A percentile compares a stretch with the other conserved stretches of the same genome.
Conservation (phyloP, 345 rosid genomes). For the Brassica carinata region DNA sequence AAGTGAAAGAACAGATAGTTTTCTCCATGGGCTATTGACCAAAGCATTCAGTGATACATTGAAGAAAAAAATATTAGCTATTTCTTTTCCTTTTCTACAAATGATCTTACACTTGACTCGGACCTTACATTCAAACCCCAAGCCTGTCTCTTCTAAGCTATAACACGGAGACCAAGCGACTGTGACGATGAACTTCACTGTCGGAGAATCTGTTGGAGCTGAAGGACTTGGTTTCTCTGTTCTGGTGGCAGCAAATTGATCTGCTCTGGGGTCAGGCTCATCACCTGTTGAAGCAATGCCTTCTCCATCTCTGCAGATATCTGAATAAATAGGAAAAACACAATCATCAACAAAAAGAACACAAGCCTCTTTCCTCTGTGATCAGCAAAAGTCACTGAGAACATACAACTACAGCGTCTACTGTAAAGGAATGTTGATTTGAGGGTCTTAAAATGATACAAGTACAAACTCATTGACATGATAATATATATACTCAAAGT, state of each 20-base stretch:
- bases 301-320: conserved; percentile 94
- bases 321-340: conserved; percentile 43
- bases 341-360: conserved; percentile 2
- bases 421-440: not conserved
- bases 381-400: not conserved
- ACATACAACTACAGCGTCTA: conserved; percentile 8
- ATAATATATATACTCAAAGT: not conserved
- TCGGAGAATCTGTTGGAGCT: conserved; percentile 91
- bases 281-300: conserved; percentile 95
- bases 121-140: conserved; percentile 32
- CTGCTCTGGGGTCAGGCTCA: conserved; percentile 96
- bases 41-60: not conserved
- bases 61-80: not conserved
- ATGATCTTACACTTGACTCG: conserved; percentile 17
- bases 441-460: not conserved
- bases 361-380: not conserved
- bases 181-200: conserved; percentile 47
- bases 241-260: conserved; percentile 85
- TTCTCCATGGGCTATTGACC: conserved; percentile 1
- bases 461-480: not conserved
- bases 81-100: conserved; percentile 14
- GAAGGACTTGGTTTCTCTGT: conserved; percentile 91
- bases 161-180: conserved; percentile 26
- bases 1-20: not conserved
- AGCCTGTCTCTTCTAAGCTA: conserved; percentile 11